These are phyloP conservation scores for Blastobotrys arbuscula DNA, from an alignment of 1,139 yeast species.

Conservation along the genomic window DNA sequence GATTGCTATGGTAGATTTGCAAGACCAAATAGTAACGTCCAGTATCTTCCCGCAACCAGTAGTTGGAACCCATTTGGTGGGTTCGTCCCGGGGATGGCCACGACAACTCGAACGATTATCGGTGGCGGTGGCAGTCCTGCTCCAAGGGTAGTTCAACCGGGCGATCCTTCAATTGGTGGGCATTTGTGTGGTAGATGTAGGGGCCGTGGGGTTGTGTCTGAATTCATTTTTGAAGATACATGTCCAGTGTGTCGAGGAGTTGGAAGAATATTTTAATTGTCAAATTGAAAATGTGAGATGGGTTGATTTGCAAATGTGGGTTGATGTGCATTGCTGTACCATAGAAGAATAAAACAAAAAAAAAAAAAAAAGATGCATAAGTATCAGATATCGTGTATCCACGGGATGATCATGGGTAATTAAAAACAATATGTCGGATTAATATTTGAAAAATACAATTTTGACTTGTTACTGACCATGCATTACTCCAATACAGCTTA, in stretches of 20 bases:
- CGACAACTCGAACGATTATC: neutral
- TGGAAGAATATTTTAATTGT: conserved; percentile 36
- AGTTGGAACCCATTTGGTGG: conserved; percentile 4
- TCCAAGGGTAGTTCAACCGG: conserved; percentile 49
- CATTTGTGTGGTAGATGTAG: conserved; percentile 69
- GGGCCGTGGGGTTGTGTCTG: conserved; percentile 56
- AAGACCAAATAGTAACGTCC: conserved; percentile 27
- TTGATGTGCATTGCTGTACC: neutral
- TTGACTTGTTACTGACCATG: too few species aligned
- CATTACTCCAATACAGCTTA: too few species aligned
- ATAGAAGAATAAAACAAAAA: neutral
- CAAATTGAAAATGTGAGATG: neutral
- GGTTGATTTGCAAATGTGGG: neutral
- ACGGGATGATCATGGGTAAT: neutral
- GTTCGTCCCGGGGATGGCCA: conserved; percentile 8
- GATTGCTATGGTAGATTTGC: conserved; percentile 68
- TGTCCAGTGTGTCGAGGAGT: conserved; percentile 54
- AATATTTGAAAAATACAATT: too few species aligned
- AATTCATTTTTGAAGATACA: conserved; percentile 24
- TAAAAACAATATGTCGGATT: too few species aligned
- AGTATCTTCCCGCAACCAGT: conserved; percentile 3
- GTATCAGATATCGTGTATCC: too few species aligned
- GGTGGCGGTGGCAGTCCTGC: conserved; percentile 38
- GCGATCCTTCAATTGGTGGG: conserved; percentile 85
- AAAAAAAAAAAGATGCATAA: too few species aligned